A percentile compares a stretch with the other conserved stretches of the same genome.
These are phyloP conservation scores for Nannochloropsis gaditana DNA, from an alignment of 108 stramenopile species.

Conservation along the genomic window DNA sequence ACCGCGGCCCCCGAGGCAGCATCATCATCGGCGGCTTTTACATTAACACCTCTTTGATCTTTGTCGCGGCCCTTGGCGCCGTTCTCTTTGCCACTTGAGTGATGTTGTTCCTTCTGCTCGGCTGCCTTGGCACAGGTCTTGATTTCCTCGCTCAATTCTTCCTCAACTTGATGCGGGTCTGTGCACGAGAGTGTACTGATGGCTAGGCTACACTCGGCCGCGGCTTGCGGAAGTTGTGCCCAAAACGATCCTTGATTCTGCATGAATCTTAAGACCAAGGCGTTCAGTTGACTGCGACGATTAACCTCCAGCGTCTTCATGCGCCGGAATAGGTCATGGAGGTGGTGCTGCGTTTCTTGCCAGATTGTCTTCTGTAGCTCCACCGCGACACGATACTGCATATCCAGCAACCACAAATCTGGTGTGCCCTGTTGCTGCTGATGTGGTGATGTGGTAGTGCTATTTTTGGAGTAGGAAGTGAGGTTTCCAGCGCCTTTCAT, in stretches of 20 bases:
- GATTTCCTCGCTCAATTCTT: neutral
- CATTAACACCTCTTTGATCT: too few relatives aligned
- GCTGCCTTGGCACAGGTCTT: neutral
- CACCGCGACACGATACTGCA: slow-evolving; percentile 5
- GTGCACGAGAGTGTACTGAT: neutral
- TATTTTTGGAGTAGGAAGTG: too few relatives aligned
- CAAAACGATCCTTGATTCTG: slow-evolving; percentile 1
- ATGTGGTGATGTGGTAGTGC: neutral
- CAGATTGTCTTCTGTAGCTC: neutral
- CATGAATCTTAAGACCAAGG: neutral
- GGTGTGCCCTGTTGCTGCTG: neutral
- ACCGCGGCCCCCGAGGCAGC: too few relatives aligned
- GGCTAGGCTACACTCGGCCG: neutral
- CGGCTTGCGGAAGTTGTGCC: neutral
- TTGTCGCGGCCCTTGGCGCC: too few relatives aligned
- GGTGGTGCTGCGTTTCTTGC: neutral
- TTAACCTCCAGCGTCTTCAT: neutral
- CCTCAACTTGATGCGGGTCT: neutral
- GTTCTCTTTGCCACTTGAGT: too few relatives aligned
- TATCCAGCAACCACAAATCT: neutral
- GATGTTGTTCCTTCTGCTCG: neutral
- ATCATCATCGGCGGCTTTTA: too few relatives aligned
- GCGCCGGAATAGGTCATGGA: neutral
- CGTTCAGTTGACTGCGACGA: neutral
- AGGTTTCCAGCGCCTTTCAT: neutral